Evolutionary conservation across 2,329 filamentous ascomycete species (phyloP), one percentile per base, ranked within the genome.

Genomic region (Leptographium flavum): DNA sequence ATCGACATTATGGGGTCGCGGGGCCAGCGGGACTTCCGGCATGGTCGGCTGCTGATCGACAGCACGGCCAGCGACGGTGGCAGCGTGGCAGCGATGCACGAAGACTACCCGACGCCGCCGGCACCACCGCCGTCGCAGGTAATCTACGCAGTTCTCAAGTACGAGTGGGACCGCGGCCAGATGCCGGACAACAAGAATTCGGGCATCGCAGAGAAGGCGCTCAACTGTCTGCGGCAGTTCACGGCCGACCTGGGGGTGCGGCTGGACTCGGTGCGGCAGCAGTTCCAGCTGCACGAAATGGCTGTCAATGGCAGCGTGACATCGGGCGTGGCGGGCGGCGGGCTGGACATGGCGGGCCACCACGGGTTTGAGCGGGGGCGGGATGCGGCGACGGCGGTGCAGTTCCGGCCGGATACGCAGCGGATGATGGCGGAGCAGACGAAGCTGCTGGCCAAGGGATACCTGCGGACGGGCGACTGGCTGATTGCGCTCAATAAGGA

Each of bases 391-490:
- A 32, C 19, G 27, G 44, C 42, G 10, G 19, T 35, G 19, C 56
- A 64, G 6, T 50, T 73, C 53, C 70, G 65, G 52, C 65, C 67
- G 1, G 67, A 68, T 51, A 67, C 68, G 0, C 70, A 74, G 42
- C 70, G 71, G 45, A 64, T 70, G 9, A 61, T 79, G 45, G 64
- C 71, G 45, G 76, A 81, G 30, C 75, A 80, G 56, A 77, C 75
- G 0, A 71, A 81, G 38, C 72, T 98, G 28, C 75, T 99, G 37
- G 87, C 93, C 10, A 93, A 95, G 64, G 96, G 90, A 63, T 96
- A 93, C 59, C 74, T 98, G 28, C 87, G 93, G 56, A 87, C 94
- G 60, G 93, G 92, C 52, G 88, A 98, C 63, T 99, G 92, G 92
- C 80, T 94, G 58, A 83, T 90, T 47, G 73, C 83, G 15, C 65